These are phyloP conservation scores for Trametes elegans DNA, from an alignment of 768 basidiomycete species.

Conservation along the genomic window DNA sequence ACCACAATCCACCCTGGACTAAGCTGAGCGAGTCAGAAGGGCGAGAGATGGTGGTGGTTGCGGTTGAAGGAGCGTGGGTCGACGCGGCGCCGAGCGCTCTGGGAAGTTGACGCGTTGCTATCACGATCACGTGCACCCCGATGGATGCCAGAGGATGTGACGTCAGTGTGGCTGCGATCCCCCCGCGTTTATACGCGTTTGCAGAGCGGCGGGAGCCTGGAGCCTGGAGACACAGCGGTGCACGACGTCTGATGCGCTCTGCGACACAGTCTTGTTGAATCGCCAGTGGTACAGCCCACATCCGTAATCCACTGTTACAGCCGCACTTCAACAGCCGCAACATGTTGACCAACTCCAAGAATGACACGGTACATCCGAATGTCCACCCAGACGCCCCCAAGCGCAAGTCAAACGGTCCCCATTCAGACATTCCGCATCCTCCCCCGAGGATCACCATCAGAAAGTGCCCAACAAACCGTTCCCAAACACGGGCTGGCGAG, in stretches of 20 bases:
- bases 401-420: slow-evolving; percentile 11
- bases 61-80: neutral
- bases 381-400: slow-evolving; percentile 18
- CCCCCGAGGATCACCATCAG: slow-evolving; percentile 23
- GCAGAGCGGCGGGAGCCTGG: too few species aligned
- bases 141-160: neutral
- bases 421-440: slow-evolving; percentile 23
- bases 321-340: neutral
- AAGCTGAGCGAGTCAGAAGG: neutral
- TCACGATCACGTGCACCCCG: slow-evolving; percentile 7
- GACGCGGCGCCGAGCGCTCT: neutral
- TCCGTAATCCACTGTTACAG: too few species aligned
- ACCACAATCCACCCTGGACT: too few species aligned
- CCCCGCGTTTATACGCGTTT: neutral
- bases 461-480: slow-evolving; percentile 4
- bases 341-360: neutral
- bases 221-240: too few species aligned
- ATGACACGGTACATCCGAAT: slow-evolving; percentile 16
- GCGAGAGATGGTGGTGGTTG: slow-evolving; percentile 1
- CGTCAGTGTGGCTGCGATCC: slow-evolving; percentile 2
- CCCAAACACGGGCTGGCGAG: slow-evolving; percentile 30
- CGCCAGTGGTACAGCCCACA: too few species aligned
- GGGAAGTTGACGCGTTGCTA: neutral
- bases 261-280: too few species aligned
- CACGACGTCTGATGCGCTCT: too few species aligned